Percentiles rank a stretch among this genome's conserved stretches.
Conservation (phyloP, 352 stramenopile genomes). For the Globisporangium splendens region DNA sequence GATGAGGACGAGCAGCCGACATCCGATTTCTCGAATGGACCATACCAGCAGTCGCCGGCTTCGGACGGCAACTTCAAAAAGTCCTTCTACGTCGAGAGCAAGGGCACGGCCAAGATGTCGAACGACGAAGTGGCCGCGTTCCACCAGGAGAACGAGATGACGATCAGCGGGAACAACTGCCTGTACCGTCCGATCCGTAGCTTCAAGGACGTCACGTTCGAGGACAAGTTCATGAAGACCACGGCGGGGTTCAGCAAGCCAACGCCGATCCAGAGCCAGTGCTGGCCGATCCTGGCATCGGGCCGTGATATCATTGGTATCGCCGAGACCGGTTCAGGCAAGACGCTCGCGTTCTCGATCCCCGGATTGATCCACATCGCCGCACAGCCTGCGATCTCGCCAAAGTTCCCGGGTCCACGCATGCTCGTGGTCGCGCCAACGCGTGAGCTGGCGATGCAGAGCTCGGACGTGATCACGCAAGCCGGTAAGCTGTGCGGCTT, state of each 20-base stretch:
- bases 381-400: slow-evolving; percentile 48
- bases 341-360: slow-evolving; percentile 96
- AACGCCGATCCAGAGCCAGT: slow-evolving; percentile 98
- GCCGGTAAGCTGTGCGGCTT: slow-evolving; percentile 88
- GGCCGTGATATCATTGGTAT: slow-evolving; percentile 90
- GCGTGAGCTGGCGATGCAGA: slow-evolving; percentile 94
- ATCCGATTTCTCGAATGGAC: slow-evolving; percentile 65
- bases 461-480: slow-evolving; percentile 88
- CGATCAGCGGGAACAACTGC: slow-evolving; percentile 79
- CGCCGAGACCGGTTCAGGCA: slow-evolving; percentile 93
- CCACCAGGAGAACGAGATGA: slow-evolving; percentile 85
- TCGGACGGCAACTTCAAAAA: slow-evolving; percentile 78
- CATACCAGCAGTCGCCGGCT: slow-evolving; percentile 67
- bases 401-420: slow-evolving; percentile 62
- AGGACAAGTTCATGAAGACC: slow-evolving; percentile 86
- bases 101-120: slow-evolving; percentile 65
- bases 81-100: slow-evolving; percentile 80
- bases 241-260: slow-evolving; percentile 89
- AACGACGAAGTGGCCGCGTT: slow-evolving; percentile 81
- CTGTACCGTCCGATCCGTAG: slow-evolving; percentile 84
- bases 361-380: slow-evolving; percentile 89
- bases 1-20: slow-evolving; percentile 13
- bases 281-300: slow-evolving; percentile 90
- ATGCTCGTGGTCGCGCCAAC: slow-evolving; percentile 95
- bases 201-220: slow-evolving; percentile 69